Percentiles rank a stretch among this genome's conserved stretches.
These are phyloP conservation scores for Periconia digitata DNA, from an alignment of 2,329 filamentous ascomycete species.

Conservation along the genomic window DNA sequence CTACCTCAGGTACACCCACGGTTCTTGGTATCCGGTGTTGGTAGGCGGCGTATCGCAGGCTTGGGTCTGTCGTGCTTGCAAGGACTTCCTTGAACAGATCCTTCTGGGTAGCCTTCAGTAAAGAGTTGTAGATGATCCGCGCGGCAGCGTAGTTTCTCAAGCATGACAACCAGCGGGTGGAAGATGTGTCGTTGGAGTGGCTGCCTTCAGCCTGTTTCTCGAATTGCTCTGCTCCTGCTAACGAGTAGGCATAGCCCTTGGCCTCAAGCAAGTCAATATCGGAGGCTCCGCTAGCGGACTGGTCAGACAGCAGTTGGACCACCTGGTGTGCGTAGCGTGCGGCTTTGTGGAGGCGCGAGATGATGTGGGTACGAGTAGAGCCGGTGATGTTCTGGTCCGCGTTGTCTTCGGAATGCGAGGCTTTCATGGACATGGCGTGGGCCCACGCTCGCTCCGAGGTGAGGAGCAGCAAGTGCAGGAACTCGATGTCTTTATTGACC, in stretches of 20 bases:
- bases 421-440: conserved; percentile 92
- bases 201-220: conserved; percentile 70
- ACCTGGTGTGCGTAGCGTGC: conserved; percentile 69
- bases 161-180: conserved; percentile 72
- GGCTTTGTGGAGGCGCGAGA: conserved; percentile 83
- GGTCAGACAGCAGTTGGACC: conserved; percentile 65
- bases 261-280: conserved; percentile 79
- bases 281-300: conserved; percentile 64
- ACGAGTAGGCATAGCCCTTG: conserved; percentile 75
- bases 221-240: conserved; percentile 77
- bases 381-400: conserved; percentile 72
- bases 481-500: conserved; percentile 72
- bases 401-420: conserved; percentile 74
- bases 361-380: conserved; percentile 81
- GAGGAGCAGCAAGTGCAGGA: conserved; percentile 68
- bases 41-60: conserved; percentile 91
- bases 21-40: conserved; percentile 86
- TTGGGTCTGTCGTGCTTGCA: conserved; percentile 84
- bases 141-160: conserved; percentile 74
- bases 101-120: conserved; percentile 66
- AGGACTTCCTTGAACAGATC: conserved; percentile 87
- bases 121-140: conserved; percentile 77
- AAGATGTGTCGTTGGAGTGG: conserved; percentile 38
- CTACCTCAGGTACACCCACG: conserved; percentile 75
- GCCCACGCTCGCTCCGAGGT: conserved; percentile 92